phyloP scores from a whole-genome alignment of 306 rosid species.

The Acacia acuminata region DNA sequence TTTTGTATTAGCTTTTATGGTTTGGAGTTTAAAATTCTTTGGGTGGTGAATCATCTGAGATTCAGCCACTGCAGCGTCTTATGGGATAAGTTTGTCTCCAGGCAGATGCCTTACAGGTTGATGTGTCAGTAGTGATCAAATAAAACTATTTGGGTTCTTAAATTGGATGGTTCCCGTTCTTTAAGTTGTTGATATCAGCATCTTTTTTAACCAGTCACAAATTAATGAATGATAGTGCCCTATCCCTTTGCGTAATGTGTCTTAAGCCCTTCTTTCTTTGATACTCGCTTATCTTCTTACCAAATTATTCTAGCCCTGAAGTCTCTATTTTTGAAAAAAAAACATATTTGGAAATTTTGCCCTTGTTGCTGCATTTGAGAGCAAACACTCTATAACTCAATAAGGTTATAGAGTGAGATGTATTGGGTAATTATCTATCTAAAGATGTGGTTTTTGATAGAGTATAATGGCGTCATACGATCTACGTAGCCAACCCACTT shows the following conservation, averaged over 20 bases:
- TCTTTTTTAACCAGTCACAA: background rate
- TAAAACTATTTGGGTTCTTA: background rate
- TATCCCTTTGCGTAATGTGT: background rate
- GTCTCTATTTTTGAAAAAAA: background rate
- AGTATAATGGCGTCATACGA: too few species aligned
- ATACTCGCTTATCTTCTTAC: background rate
- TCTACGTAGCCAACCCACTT: too few species aligned
- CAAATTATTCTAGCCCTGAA: background rate
- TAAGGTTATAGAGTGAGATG: too few species aligned
- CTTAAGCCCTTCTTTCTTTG: background rate
- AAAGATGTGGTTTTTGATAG: too few species aligned
- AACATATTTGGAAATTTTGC: background rate
- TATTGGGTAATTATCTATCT: too few species aligned
- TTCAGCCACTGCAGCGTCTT: slow-evolving; percentile 17
- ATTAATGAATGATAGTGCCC: background rate
- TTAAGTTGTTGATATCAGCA: background rate
- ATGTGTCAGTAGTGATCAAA: background rate
- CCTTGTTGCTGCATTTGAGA: too few species aligned
- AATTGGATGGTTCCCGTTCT: background rate
- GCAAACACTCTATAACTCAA: too few species aligned
- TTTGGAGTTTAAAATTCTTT: background rate
- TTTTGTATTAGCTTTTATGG: background rate
- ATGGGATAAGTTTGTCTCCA: background rate
- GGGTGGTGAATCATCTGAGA: background rate
- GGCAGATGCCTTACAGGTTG: background rate